phyloP scores from a whole-genome alignment of 352 stramenopile species.

The Phytophthora tentaculata region DNA sequence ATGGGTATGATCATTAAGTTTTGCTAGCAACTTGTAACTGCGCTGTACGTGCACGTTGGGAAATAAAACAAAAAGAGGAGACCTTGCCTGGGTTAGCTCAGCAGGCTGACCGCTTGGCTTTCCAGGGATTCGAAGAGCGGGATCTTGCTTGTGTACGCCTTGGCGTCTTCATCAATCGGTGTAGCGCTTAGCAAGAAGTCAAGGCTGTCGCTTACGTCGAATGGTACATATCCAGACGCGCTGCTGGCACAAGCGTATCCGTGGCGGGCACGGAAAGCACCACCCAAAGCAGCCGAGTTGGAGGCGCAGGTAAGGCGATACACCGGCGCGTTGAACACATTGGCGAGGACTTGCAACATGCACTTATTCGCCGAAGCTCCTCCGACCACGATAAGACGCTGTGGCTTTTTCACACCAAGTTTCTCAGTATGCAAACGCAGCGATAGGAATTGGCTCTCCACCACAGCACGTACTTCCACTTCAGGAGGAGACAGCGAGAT shows the following conservation, averaged over 20 bases:
- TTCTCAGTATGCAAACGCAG: constrained; percentile 60
- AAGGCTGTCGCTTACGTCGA: constrained; percentile 44
- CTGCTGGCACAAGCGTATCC: constrained; percentile 34
- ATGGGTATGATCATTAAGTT: not conserved
- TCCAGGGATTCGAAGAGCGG: constrained; percentile 49
- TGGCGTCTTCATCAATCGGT: constrained; percentile 28
- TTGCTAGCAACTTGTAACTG: not conserved
- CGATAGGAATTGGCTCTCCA: constrained; percentile 72
- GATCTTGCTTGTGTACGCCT: constrained; percentile 45
- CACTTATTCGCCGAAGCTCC: constrained; percentile 61
- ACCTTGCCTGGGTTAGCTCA: constrained; percentile 16
- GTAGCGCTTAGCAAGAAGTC: constrained; percentile 49
- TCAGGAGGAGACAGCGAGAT: constrained; percentile 19
- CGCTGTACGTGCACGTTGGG: constrained; percentile 16
- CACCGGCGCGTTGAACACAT: constrained; percentile 64
- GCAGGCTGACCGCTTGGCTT: constrained; percentile 38
- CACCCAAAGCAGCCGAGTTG: constrained; percentile 63
- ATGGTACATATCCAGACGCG: constrained; percentile 38
- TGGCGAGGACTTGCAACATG: constrained; percentile 66
- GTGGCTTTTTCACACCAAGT: constrained; percentile 54
- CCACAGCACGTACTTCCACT: constrained; percentile 60
- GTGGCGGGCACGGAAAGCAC: constrained; percentile 59
- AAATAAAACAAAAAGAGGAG: not conserved
- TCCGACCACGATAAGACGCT: constrained; percentile 70
- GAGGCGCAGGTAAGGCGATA: constrained; percentile 47